These are phyloP conservation scores for Phalaenopsis aphrodite DNA, from an alignment of 106 monocot species.

Conservation along the genomic window DNA sequence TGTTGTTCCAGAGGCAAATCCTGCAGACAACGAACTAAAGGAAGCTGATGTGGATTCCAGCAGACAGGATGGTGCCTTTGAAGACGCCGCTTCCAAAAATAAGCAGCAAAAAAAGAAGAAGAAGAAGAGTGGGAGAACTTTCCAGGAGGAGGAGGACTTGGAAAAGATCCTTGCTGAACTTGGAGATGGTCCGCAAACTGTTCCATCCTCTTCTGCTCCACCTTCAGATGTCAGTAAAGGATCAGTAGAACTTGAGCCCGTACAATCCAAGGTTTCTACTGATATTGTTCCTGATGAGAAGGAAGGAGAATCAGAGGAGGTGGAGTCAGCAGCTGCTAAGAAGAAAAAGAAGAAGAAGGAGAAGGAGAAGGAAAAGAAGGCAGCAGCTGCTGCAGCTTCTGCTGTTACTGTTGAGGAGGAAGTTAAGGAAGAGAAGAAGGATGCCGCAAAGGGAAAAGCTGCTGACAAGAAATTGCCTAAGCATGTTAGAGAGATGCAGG, in stretches of 20 bases:
- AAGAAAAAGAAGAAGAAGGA: constrained; percentile 88
- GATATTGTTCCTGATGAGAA: constrained; percentile 42
- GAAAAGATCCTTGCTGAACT: constrained; percentile 60
- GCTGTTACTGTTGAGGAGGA: constrained; percentile 11
- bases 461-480: constrained; percentile 70
- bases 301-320: constrained; percentile 23
- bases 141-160: constrained; percentile 69
- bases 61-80: constrained; percentile 1
- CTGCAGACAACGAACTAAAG: neutral
- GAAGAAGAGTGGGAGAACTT: constrained; percentile 53
- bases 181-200: constrained; percentile 20
- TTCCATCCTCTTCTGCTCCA: constrained; percentile 9
- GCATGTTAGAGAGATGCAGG: constrained; percentile 92
- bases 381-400: constrained; percentile 34
- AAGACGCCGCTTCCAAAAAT: neutral
- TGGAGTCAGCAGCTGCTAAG: constrained; percentile 47
- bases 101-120: constrained; percentile 33
- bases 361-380: constrained; percentile 62
- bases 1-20: neutral
- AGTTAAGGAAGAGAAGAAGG: constrained; percentile 42
- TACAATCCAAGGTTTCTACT: constrained; percentile 10
- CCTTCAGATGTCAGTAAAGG: constrained; percentile 6
- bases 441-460: constrained; percentile 40
- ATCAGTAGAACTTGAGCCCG: neutral
- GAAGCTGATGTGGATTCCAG: constrained; percentile 9